Conservation (phyloP, 2,329 filamentous ascomycete species). For the Clonostachys sp. region DNA sequence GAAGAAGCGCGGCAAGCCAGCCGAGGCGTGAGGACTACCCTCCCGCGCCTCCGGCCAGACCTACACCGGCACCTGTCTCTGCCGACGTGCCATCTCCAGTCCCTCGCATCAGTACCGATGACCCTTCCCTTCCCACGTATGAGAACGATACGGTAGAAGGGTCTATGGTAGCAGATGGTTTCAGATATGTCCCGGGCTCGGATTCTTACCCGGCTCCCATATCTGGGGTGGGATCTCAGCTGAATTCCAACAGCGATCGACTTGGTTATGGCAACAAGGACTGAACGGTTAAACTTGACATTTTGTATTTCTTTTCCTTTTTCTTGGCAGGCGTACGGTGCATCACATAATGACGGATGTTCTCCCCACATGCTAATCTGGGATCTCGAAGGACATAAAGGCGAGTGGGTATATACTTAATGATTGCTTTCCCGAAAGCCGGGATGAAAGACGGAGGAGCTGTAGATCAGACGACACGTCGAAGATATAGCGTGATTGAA, state of each 20-base stretch:
- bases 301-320: conserved; percentile 2
- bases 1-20: conserved; percentile 5
- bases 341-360: background rate
- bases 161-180: conserved; percentile 36
- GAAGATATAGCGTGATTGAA: background rate
- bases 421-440: conserved; percentile 3
- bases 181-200: conserved; percentile 16
- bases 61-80: background rate
- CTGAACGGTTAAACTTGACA: background rate
- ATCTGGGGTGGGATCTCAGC: background rate
- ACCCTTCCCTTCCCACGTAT: conserved; percentile 37
- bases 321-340: background rate
- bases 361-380: background rate
- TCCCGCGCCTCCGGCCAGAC: background rate
- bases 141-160: conserved; percentile 22
- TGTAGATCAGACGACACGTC: background rate
- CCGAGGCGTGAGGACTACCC: conserved; percentile 5
- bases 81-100: background rate
- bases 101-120: conserved; percentile 2
- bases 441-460: no score
- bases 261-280: conserved; percentile 7
- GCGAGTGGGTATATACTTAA: background rate
- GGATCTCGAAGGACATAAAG: background rate
- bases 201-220: background rate
- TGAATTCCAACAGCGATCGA: conserved; percentile 3